These are phyloP conservation scores for Ceratocystis diversiconidia DNA, from an alignment of 2,329 filamentous ascomycete genomes.

Conservation along the genomic window DNA sequence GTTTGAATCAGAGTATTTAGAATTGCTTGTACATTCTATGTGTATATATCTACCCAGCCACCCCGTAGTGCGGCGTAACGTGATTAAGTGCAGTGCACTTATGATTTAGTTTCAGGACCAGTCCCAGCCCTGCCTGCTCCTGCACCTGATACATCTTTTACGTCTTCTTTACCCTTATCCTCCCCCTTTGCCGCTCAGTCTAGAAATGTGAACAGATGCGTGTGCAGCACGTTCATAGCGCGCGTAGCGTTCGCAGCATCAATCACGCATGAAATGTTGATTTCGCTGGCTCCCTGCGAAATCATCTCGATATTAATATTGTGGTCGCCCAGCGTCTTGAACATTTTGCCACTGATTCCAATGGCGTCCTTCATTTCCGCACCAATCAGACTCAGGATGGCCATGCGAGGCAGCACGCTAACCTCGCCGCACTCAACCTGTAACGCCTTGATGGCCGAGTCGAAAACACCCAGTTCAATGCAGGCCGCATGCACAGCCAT, in stretches of 20 bases:
- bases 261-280: constrained; percentile 98
- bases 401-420: constrained; percentile 81
- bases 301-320: constrained; percentile 99
- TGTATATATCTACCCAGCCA: too few relatives aligned
- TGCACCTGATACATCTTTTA: not conserved
- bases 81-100: too few relatives aligned
- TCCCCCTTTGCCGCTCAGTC: constrained; percentile 35
- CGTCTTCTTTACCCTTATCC: not conserved
- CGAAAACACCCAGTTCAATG: constrained; percentile 45
- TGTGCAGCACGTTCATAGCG: constrained; percentile 92
- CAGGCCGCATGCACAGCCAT: constrained; percentile 85
- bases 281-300: constrained; percentile 94
- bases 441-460: constrained; percentile 57
- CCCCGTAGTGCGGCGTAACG: too few relatives aligned
- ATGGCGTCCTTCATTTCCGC: constrained; percentile 97
- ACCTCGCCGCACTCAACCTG: constrained; percentile 66
- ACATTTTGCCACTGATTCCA: constrained; percentile 87
- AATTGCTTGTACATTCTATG: too few relatives aligned
- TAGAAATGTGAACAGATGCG: constrained; percentile 89
- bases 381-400: constrained; percentile 86
- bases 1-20: too few relatives aligned
- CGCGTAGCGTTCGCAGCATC: constrained; percentile 80
- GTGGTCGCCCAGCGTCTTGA: constrained; percentile 82
- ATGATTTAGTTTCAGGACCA: too few relatives aligned
- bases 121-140: not conserved